Percentiles rank a stretch among this genome's conserved stretches.
These are phyloP conservation scores for Cocos nucifera DNA, from an alignment of 176 grass and related monocot species.

Conservation along the genomic window DNA sequence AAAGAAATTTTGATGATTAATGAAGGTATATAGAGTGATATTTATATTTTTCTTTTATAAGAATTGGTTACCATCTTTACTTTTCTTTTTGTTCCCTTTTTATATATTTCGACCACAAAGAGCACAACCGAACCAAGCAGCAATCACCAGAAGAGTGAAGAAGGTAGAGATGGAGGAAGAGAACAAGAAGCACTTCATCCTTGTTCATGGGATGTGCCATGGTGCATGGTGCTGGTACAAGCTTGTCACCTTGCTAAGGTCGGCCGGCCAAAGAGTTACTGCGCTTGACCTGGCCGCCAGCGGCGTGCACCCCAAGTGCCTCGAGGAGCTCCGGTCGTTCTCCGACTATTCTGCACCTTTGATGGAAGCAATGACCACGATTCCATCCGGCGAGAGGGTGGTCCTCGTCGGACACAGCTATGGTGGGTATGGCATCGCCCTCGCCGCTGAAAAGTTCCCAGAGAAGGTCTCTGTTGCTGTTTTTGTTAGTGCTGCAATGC, in stretches of 20 bases:
- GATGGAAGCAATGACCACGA: conserved; percentile 23
- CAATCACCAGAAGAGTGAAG: too few relatives aligned
- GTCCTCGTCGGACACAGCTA: conserved; percentile 50
- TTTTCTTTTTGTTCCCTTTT: too few relatives aligned
- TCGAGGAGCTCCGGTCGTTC: conserved; percentile 42
- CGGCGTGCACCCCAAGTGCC: conserved; percentile 26
- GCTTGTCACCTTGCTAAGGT: conserved; percentile 19
- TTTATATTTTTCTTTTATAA: too few relatives aligned
- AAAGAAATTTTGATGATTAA: too few relatives aligned
- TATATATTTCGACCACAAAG: too few relatives aligned
- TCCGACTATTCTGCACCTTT: conserved; percentile 43
- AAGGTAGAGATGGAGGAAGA: too few relatives aligned
- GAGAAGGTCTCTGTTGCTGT: conserved; percentile 33
- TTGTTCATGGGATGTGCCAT: conserved; percentile 36
- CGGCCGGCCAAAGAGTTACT: conserved; percentile 29
- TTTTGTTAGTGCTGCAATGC: conserved; percentile 30
- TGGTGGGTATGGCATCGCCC: conserved; percentile 26
- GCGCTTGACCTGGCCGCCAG: conserved; percentile 44
- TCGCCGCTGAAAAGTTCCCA: conserved; percentile 37
- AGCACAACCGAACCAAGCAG: too few relatives aligned
- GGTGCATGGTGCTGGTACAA: conserved; percentile 65
- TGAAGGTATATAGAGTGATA: too few relatives aligned
- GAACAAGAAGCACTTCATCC: conserved; percentile 33
- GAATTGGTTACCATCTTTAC: too few relatives aligned
- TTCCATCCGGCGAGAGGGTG: conserved; percentile 18